A percentile compares a stretch with the other conserved stretches of the same genome.
Conservation (phyloP, 352 stramenopile species). For the Pythium chondricola region DNA sequence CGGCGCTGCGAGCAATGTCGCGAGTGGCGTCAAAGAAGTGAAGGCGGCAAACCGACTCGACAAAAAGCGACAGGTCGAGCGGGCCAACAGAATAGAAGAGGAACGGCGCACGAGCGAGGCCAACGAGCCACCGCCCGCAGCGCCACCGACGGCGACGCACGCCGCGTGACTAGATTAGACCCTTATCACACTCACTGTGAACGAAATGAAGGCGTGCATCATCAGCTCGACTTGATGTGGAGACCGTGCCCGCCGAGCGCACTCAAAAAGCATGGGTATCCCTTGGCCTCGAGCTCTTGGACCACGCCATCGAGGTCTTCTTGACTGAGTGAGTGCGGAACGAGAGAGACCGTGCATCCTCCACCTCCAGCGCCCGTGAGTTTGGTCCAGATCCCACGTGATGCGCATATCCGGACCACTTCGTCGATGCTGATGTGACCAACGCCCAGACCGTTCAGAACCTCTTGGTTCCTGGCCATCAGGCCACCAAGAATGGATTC, state of each 20-base stretch:
- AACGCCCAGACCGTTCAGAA: constrained; percentile 77
- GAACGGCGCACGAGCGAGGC: constrained; percentile 11
- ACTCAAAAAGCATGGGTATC: constrained; percentile 20
- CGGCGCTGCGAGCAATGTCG: constrained; percentile 74
- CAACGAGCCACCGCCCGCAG: not conserved
- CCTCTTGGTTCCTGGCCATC: constrained; percentile 68
- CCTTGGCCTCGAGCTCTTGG: constrained; percentile 28
- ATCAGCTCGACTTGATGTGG: too few species aligned
- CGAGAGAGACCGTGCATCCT: constrained; percentile 84
- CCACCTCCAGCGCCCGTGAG: constrained; percentile 87
- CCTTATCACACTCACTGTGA: too few species aligned
- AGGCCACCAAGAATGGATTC: constrained; percentile 35
- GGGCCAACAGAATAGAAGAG: constrained; percentile 5
- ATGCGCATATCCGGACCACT: constrained; percentile 51
- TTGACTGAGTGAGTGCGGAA: constrained; percentile 41
- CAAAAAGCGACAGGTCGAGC: constrained; percentile 27
- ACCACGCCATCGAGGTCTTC: constrained; percentile 36
- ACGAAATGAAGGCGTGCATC: too few species aligned
- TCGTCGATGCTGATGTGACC: constrained; percentile 79
- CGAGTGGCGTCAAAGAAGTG: constrained; percentile 73
- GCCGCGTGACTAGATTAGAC: too few species aligned
- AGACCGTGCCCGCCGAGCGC: constrained; percentile 14
- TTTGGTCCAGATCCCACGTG: constrained; percentile 72
- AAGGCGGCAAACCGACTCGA: constrained; percentile 73
- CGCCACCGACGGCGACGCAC: too few species aligned